These are phyloP conservation scores for Colletotrichum tropicicola DNA, from an alignment of 2,329 filamentous ascomycete genomes.

Conservation along the genomic window DNA sequence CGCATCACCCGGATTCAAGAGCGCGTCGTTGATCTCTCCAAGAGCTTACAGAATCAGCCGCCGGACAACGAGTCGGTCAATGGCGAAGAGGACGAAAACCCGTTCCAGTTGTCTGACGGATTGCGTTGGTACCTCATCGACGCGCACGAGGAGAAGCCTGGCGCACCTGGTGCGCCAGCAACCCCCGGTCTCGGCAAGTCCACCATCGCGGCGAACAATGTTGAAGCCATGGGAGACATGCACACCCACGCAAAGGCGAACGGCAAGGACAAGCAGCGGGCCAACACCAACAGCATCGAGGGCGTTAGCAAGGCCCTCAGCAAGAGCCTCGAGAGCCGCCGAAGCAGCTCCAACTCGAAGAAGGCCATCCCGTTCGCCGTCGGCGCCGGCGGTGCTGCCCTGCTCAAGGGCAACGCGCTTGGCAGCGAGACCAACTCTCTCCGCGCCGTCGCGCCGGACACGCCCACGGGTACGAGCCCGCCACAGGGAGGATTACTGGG, in stretches of 20 bases:
- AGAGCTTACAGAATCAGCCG: conserved; percentile 64
- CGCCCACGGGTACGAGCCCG: conserved; percentile 50
- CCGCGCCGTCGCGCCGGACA: conserved; percentile 56
- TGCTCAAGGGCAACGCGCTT: conserved; percentile 59
- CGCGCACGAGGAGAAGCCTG: conserved; percentile 90
- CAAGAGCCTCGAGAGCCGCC: conserved; percentile 89
- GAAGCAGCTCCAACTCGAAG: conserved; percentile 87
- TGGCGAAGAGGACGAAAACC: conserved; percentile 86
- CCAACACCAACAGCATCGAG: conserved; percentile 68
- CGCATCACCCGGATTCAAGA: conserved; percentile 92
- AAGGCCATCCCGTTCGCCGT: conserved; percentile 71
- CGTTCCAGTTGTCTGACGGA: conserved; percentile 94
- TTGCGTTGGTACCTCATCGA: conserved; percentile 97
- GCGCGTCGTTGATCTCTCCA: conserved; percentile 90
- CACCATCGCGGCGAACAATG: conserved; percentile 87
- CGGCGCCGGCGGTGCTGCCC: conserved; percentile 41
- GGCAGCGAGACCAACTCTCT: conserved; percentile 69
- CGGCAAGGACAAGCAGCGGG: conserved; percentile 54
- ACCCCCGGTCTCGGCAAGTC: conserved; percentile 92
- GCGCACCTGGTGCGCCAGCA: conserved; percentile 86
- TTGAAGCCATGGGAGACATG: conserved; percentile 84
- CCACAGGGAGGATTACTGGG: conserved; percentile 41
- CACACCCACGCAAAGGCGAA: conserved; percentile 56
- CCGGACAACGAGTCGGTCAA: conserved; percentile 60
- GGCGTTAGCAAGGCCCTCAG: conserved; percentile 81